A percentile compares a stretch with the other conserved stretches of the same genome.
phyloP scores from a whole-genome alignment of 176 grass and related monocot genomes.

The Oryza nivara region DNA sequence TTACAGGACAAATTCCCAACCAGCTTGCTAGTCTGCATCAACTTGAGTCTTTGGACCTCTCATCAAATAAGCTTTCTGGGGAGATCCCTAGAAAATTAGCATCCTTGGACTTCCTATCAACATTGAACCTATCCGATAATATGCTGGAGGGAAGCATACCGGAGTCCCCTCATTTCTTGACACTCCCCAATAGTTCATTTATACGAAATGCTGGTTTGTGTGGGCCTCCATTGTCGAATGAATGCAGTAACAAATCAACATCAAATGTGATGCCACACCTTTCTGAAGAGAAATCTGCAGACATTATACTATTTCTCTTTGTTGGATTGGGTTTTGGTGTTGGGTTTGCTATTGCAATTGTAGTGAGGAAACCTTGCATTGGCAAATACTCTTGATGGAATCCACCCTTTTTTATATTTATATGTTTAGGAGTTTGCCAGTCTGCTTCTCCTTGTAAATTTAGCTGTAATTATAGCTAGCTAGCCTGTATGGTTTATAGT shows the following conservation, averaged over 20 bases:
- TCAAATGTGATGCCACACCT: background rate
- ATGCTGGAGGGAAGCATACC: slow-evolving; percentile 44
- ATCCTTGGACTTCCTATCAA: slow-evolving; percentile 36
- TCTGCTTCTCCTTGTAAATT: no score
- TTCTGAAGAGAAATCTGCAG: background rate
- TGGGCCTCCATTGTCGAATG: slow-evolving; percentile 9
- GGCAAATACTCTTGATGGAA: no score
- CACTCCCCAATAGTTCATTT: slow-evolving; percentile 29
- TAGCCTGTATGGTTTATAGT: no score
- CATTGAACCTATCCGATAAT: slow-evolving; percentile 51
- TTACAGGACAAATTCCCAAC: no score
- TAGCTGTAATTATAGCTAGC: no score
- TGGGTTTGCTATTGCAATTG: slow-evolving; percentile 19
- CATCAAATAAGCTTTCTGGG: slow-evolving; percentile 45
- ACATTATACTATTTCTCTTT: slow-evolving; percentile 25
- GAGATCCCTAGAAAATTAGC: slow-evolving; percentile 34
- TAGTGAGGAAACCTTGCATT: background rate
- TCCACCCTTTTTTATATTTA: no score
- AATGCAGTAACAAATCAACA: background rate
- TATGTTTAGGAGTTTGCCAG: no score
- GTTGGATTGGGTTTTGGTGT: slow-evolving; percentile 28
- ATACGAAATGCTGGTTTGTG: background rate
- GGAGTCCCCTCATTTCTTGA: background rate
- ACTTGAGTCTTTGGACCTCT: slow-evolving; percentile 49
- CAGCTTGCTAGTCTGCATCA: no score